Evolutionary conservation across 176 grass and related monocot genomes (phyloP), one percentile per base, ranked within the genome.

Genomic region (Neostapfia colusana): DNA sequence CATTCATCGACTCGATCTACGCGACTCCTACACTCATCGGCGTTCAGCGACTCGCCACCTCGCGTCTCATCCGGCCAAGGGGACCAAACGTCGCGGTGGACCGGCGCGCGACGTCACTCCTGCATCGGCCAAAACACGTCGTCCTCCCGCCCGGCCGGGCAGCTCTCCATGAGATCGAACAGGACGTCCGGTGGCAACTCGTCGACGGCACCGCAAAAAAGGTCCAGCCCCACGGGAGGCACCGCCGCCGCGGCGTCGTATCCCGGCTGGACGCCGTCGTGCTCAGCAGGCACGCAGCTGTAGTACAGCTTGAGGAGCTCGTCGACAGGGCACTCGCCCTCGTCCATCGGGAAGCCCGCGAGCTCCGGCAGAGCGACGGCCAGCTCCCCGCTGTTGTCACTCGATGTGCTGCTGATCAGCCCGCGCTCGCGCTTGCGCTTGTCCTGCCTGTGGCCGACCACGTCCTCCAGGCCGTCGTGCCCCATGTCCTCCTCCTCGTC

Each of bases 381-480:
- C 49, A 86, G 46, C 27, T 73, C 21, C 31, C 13, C 48, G 15
- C 27, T 8, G n/a, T 43, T 3, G 40, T 3, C 20, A 0, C 11
- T 40, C 5, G 57, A 58, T 5, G 55, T 3, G 55, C 23, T 58
- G 23, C 61, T 73, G 45, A 43, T 73, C 23, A 65, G 54, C 67
- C 82, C 73, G 12, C 67, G 66, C 67, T 87, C 73, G 12, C 67
- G 66, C 80, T 83, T 87, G 50, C 85, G 80, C 69, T 87, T 87
- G 74, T 78, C 74, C 1, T 82, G 85, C 79, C 20, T 24, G 18
- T 80, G 51, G 5, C 39, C 27, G 45, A 62, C 73, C 34, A 50
- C 73, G 21, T 46, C 59, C 4, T 58, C 57, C 44, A 69, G 41
- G 34, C 8, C 48, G 9, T 21, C 23, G 12, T 42, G 21, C 31